Evolutionary conservation across 768 basidiomycete genomes (phyloP), one percentile per base, ranked within the genome.

Genomic region (Suillus weaverae): DNA sequence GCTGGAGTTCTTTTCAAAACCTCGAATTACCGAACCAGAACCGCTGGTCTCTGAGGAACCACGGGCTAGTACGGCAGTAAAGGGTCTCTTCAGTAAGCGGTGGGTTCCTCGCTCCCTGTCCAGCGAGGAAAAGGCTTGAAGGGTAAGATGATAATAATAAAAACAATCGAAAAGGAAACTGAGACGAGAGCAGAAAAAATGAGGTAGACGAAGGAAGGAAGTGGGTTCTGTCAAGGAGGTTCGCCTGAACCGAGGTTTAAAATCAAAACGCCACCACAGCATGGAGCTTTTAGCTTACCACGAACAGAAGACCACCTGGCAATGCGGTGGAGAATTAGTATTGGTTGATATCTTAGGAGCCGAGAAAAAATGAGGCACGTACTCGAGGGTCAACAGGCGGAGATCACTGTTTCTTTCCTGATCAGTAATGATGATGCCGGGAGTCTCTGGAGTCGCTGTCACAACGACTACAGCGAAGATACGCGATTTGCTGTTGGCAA

Each of bases 311-410:
- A 86, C 89, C 89, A 90, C 90, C 91, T 92, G 62, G 50, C 64
- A 66, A 61, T 65, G 59, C 48, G 35, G 36, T 32, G 53, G 59
- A 70, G 61, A 71, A 62, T 70, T 63, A 70, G 65, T 63, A 50
- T 62, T 51, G 36, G 46, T 46, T 62, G 54, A 35, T 48, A 54
- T 53, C 44, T 41, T 39, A 30, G 33, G 53, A 70, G 67, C n/a
- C 41, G 60, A 63, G 43, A 64, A 55, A 63, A 71, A 70, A 70
- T 69, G 69, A 66, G 67, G 64, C 20, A 75, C 89, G 70, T 67
- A 92, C 91, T 85, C 85, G 76, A 88, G 86, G 88, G 88, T 88
- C 89, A 91, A 78, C 76, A 90, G 83, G 83, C 90, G 90, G 76
- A 92, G 88, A 82, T 92, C 90, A 77, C 79, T 84, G 80, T 91